These are phyloP conservation scores for Trichophaea hybrida DNA, from an alignment of 2,329 filamentous ascomycete species.

Conservation along the genomic window DNA sequence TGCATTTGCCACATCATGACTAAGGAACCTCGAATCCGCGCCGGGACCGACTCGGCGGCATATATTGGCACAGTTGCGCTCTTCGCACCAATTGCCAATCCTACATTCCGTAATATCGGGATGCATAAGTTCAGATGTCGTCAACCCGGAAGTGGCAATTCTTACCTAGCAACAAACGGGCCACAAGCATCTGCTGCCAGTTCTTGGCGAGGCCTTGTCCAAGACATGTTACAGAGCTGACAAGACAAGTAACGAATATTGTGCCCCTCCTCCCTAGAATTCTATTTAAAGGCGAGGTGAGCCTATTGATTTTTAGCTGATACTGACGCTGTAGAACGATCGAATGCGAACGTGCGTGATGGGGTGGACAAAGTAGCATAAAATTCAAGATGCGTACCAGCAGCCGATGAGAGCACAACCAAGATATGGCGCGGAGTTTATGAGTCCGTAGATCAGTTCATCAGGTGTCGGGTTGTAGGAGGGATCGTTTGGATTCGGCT, in stretches of 20 bases:
- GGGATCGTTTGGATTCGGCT: too few relatives aligned
- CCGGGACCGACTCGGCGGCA: conserved; percentile 58
- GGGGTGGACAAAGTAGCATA: neutral
- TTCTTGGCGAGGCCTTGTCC: conserved; percentile 53
- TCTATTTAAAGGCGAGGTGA: conserved; percentile 46
- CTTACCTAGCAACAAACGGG: conserved; percentile 58
- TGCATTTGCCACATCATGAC: conserved; percentile 75
- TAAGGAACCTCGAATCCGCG: conserved; percentile 53
- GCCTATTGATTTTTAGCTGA: conserved; percentile 26
- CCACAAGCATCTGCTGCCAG: conserved; percentile 57
- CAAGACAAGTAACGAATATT: conserved; percentile 61
- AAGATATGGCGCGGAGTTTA: conserved; percentile 41
- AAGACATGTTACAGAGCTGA: conserved; percentile 43
- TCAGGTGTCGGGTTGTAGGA: too few relatives aligned
- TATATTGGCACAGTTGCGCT: conserved; percentile 63
- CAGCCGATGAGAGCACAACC: conserved; percentile 55
- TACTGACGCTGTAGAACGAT: too few relatives aligned
- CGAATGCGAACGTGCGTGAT: conserved; percentile 33
- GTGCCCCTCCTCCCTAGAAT: conserved; percentile 56
- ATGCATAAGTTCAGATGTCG: too few relatives aligned
- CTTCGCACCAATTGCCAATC: conserved; percentile 65
- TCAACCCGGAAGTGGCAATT: too few relatives aligned
- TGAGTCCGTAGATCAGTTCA: conserved; percentile 47
- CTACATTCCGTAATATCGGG: too few relatives aligned
- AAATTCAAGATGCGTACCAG: conserved; percentile 48